Evolutionary conservation across 1,139 yeast species (phyloP).

Genomic region (Saccharomycopsis crataegensis): DNA sequence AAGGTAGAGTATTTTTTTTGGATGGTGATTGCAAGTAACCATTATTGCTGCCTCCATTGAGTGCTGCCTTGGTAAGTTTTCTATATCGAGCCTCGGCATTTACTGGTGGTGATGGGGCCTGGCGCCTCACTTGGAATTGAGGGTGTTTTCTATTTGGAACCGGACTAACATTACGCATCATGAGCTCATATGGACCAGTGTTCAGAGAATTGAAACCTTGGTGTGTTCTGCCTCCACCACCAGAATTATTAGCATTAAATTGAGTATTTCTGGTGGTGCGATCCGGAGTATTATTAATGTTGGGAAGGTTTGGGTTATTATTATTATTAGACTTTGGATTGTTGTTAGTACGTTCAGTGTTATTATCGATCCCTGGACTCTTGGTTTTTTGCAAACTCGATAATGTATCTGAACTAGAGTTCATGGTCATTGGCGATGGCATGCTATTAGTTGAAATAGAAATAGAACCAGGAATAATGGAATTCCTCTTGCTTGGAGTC

Average conservation of each 20-base stretch:
- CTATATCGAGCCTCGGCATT: conserved; percentile 2
- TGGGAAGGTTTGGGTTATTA: too few species aligned
- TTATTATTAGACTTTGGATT: too few species aligned
- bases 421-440: too few species aligned
- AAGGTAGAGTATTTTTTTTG: not conserved
- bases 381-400: too few species aligned
- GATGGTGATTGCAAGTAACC: not conserved
- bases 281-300: too few species aligned
- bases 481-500: too few species aligned
- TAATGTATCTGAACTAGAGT: too few species aligned
- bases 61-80: not conserved
- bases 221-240: not conserved
- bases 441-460: too few species aligned
- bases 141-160: conserved; percentile 6
- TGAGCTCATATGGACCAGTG: not conserved
- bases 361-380: too few species aligned
- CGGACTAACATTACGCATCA: conserved; percentile 1
- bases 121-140: conserved; percentile 15
- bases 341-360: too few species aligned
- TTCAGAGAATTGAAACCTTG: not conserved
- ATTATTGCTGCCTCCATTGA: not conserved
- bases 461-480: too few species aligned
- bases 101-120: conserved; percentile 15
- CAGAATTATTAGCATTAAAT: not conserved
- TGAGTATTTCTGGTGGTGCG: too few species aligned